Evolutionary conservation across 2,329 filamentous ascomycete species (phyloP).

Genomic region (Coniosporium tulheliwenetii): DNA sequence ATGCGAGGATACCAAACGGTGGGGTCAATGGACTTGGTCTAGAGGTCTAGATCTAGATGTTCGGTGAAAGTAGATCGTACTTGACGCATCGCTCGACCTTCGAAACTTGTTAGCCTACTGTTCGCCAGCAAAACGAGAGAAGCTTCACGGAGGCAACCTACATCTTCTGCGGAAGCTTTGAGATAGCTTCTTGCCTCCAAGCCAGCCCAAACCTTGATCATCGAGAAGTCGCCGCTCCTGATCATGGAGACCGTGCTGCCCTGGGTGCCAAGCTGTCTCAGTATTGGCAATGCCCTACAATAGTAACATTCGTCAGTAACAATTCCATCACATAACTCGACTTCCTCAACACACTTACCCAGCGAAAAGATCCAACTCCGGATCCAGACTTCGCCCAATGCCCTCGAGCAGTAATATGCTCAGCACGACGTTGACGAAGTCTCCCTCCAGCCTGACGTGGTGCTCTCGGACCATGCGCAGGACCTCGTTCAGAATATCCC

Average conservation of each 20-base stretch:
- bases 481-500: slow-evolving; percentile 83
- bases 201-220: slow-evolving; percentile 84
- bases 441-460: slow-evolving; percentile 87
- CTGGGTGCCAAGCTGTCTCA: slow-evolving; percentile 72
- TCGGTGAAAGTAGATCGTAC: slow-evolving; percentile 76
- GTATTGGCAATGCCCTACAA: slow-evolving; percentile 70
- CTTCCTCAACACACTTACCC: slow-evolving; percentile 30
- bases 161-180: slow-evolving; percentile 78
- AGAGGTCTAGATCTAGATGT: slow-evolving; percentile 40
- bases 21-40: no score
- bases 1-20: no score
- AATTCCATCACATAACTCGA: slow-evolving; percentile 1
- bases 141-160: slow-evolving; percentile 27
- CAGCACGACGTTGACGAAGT: slow-evolving; percentile 96
- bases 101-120: slow-evolving; percentile 1
- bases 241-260: slow-evolving; percentile 41
- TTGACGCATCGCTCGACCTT: slow-evolving; percentile 80
- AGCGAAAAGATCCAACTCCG: slow-evolving; percentile 72
- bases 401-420: slow-evolving; percentile 88
- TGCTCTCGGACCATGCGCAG: slow-evolving; percentile 81
- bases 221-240: slow-evolving; percentile 35
- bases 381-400: slow-evolving; percentile 77
- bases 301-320: slow-evolving; percentile 5
- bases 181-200: slow-evolving; percentile 79
- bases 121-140: slow-evolving; percentile 1